Percentiles rank a stretch among this genome's conserved stretches.
Evolutionary conservation across 2,329 filamentous ascomycete genomes (phyloP).

Genomic region (Sphaceloma murrayae): DNA sequence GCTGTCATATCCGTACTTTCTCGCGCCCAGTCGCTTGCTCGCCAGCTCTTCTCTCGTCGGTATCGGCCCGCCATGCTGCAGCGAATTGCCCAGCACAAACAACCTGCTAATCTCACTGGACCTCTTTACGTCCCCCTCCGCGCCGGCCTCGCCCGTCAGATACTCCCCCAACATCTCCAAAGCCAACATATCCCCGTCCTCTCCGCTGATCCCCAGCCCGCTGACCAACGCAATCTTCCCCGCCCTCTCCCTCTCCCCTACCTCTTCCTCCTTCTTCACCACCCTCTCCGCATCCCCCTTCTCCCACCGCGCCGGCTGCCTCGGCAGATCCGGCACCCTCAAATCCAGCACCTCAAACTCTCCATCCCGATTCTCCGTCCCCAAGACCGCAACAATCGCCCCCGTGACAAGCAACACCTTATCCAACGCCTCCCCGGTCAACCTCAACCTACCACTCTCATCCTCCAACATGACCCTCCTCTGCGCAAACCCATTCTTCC

Average conservation of each 20-base stretch:
- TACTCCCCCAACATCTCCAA: constrained; percentile 76
- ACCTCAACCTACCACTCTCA: constrained; percentile 76
- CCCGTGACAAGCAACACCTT: constrained; percentile 75
- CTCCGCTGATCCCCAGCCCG: constrained; percentile 72
- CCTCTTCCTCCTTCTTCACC: constrained; percentile 29
- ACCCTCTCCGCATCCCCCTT: constrained; percentile 44
- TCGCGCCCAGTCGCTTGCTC: constrained; percentile 41
- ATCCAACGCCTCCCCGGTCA: constrained; percentile 62
- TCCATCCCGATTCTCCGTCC: constrained; percentile 83
- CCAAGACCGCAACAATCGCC: constrained; percentile 87
- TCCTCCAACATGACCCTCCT: constrained; percentile 73
- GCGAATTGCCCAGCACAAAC: constrained; percentile 85
- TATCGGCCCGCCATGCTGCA: constrained; percentile 44
- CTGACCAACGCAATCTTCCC: constrained; percentile 82
- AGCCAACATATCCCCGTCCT: constrained; percentile 62
- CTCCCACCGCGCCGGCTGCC: constrained; percentile 73
- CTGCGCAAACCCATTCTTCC: not conserved
- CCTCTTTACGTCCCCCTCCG: constrained; percentile 48
- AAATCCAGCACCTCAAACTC: constrained; percentile 89
- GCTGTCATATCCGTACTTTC: constrained; percentile 92
- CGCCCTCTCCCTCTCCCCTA: constrained; percentile 34
- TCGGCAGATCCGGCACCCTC: constrained; percentile 75
- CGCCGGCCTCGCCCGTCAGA: constrained; percentile 70
- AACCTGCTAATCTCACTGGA: constrained; percentile 67
- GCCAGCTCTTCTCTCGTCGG: constrained; percentile 39